Percentiles rank a stretch among this genome's conserved stretches.
These are phyloP conservation scores for Plectosphaerella cucumerina DNA, from an alignment of 2,329 filamentous ascomycete species.

Conservation along the genomic window DNA sequence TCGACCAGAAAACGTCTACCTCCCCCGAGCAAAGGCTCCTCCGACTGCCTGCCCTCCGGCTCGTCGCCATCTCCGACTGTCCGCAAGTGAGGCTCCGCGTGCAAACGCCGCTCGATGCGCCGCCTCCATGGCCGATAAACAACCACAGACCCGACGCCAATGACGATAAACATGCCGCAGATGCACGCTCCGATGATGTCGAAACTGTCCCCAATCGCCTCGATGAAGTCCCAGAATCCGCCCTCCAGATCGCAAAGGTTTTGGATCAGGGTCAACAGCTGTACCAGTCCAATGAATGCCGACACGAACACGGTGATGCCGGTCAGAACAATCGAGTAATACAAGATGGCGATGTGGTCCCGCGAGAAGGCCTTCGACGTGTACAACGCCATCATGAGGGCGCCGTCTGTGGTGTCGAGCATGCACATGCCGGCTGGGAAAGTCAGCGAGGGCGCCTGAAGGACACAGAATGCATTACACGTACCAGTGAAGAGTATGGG, in stretches of 20 bases:
- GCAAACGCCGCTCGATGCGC: conserved; percentile 30
- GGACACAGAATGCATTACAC: conserved; percentile 13
- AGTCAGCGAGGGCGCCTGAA: background rate
- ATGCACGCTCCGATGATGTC: conserved; percentile 84
- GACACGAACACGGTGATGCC: conserved; percentile 79
- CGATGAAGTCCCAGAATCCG: conserved; percentile 87
- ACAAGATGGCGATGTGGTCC: conserved; percentile 84
- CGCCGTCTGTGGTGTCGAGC: conserved; percentile 87
- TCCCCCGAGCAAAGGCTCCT: background rate
- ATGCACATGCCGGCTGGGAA: conserved; percentile 82
- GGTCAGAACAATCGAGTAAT: conserved; percentile 88
- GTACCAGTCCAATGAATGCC: conserved; percentile 79
- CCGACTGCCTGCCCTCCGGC: background rate
- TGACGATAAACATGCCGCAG: conserved; percentile 77
- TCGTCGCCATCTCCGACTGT: conserved; percentile 6
- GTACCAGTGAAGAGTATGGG: conserved; percentile 81
- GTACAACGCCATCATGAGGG: conserved; percentile 92
- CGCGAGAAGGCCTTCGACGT: conserved; percentile 73
- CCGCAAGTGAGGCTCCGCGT: background rate
- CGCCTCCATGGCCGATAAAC: conserved; percentile 76
- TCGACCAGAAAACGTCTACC: no score
- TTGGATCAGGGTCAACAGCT: conserved; percentile 73
- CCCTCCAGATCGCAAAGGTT: conserved; percentile 72
- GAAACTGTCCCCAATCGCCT: conserved; percentile 71
- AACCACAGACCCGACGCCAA: conserved; percentile 69